Conservation (phyloP, 164 flowering plant species). For the Sedum album region DNA sequence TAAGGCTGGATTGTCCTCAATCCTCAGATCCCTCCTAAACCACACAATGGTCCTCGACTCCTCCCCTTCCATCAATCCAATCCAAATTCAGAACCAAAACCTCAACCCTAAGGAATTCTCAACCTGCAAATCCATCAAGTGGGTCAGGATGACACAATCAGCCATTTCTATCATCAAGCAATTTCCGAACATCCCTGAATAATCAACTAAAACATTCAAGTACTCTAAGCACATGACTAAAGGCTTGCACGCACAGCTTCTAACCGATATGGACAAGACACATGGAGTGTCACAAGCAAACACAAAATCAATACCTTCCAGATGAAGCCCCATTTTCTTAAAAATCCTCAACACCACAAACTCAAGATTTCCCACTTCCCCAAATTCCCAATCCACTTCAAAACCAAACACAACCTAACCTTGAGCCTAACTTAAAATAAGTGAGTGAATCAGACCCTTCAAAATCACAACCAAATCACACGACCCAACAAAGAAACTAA, state of each 20-base stretch:
- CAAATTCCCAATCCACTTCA: background rate
- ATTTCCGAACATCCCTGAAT: background rate
- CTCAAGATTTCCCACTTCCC: background rate
- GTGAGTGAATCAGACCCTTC: background rate
- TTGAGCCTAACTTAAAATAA: background rate
- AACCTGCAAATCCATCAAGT: background rate
- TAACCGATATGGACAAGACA: background rate
- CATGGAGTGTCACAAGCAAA: no score
- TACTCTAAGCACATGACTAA: background rate
- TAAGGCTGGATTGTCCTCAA: constrained; percentile 91
- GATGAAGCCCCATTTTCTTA: background rate
- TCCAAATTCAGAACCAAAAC: background rate
- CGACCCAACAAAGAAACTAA: background rate
- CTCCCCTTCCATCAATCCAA: constrained; percentile 27
- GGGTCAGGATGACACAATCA: background rate
- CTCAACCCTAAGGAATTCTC: background rate
- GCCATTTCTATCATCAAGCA: background rate
- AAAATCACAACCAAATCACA: background rate
- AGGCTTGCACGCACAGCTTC: background rate
- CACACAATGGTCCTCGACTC: constrained; percentile 62
- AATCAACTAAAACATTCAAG: background rate
- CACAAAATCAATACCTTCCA: background rate
- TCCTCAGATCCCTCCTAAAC: constrained; percentile 94
- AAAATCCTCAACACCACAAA: background rate
- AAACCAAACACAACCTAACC: background rate